Evolutionary conservation across 2,329 filamentous ascomycete genomes (phyloP).

Genomic region (Geoglossum cookeanum): DNA sequence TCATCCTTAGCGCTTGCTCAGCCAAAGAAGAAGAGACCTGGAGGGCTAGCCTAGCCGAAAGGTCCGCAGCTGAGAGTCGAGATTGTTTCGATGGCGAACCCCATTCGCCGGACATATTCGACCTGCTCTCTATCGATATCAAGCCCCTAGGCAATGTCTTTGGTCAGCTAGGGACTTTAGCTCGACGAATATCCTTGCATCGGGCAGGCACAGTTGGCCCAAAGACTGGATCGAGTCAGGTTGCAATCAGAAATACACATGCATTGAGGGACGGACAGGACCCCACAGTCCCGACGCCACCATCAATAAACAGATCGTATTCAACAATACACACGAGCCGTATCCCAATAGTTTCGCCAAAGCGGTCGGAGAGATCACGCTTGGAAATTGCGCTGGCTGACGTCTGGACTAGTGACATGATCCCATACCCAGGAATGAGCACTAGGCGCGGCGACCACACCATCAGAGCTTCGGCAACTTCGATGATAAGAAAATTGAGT

Average conservation of each 20-base stretch:
- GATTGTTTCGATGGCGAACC: slow-evolving; percentile 29
- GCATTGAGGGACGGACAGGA: slow-evolving; percentile 37
- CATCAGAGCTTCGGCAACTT: slow-evolving; percentile 61
- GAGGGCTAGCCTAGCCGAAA: slow-evolving; percentile 45
- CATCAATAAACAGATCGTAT: slow-evolving; percentile 57
- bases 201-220: slow-evolving; percentile 55
- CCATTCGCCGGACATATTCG: slow-evolving; percentile 33
- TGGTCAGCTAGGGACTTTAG: slow-evolving; percentile 45
- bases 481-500: slow-evolving; percentile 75
- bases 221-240: slow-evolving; percentile 48
- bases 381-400: slow-evolving; percentile 57
- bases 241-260: slow-evolving; percentile 75
- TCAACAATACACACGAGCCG: slow-evolving; percentile 54
- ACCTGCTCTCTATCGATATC: slow-evolving; percentile 49
- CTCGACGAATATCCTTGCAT: slow-evolving; percentile 58
- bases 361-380: slow-evolving; percentile 55
- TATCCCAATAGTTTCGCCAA: slow-evolving; percentile 52
- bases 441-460: slow-evolving; percentile 47
- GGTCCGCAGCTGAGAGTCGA: slow-evolving; percentile 29
- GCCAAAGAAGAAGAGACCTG: slow-evolving; percentile 62
- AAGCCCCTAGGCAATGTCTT: slow-evolving; percentile 58
- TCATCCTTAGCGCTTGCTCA: slow-evolving; percentile 75
- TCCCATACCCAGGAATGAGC: slow-evolving; percentile 72
- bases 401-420: slow-evolving; percentile 62
- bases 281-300: slow-evolving; percentile 23